A percentile compares a stretch with the other conserved stretches of the same genome.
Evolutionary conservation across 768 basidiomycete genomes (phyloP).

Genomic region (Filobasidium floriforme): DNA sequence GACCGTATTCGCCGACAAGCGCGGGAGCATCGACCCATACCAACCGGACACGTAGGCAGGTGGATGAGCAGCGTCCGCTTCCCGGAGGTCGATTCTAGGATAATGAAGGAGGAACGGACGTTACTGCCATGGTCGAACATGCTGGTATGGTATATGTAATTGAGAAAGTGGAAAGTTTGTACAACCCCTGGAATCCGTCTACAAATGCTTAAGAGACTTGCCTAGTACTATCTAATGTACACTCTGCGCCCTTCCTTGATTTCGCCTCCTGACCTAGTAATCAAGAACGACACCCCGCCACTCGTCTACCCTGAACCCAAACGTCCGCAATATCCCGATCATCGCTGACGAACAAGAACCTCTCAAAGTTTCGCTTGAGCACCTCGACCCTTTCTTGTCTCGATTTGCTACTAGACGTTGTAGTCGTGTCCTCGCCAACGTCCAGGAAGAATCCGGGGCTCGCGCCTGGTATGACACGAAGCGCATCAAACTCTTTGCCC

Average conservation of each 20-base stretch:
- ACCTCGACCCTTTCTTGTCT: constrained; percentile 34
- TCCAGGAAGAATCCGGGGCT: constrained; percentile 36
- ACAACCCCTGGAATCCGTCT: too few species aligned
- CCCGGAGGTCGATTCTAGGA: background rate
- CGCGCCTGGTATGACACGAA: constrained; percentile 57
- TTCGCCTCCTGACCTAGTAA: background rate
- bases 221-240: background rate
- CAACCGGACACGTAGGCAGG: background rate
- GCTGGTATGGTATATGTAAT: too few species aligned
- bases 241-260: background rate
- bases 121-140: too few species aligned
- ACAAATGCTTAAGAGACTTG: background rate
- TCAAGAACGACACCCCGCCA: constrained; percentile 55
- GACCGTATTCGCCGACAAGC: background rate
- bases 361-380: constrained; percentile 62
- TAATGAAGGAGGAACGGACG: too few species aligned
- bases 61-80: background rate
- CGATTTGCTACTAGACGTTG: constrained; percentile 3
- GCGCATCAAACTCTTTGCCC: constrained; percentile 86
- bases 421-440: constrained; percentile 13
- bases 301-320: constrained; percentile 69
- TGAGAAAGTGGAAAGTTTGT: too few species aligned
- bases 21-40: background rate
- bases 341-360: constrained; percentile 79
- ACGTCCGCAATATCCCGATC: constrained; percentile 59